These are phyloP conservation scores for Pseudevernia furfuracea DNA, from an alignment of 495 filamentous ascomycete genomes.

Conservation along the genomic window DNA sequence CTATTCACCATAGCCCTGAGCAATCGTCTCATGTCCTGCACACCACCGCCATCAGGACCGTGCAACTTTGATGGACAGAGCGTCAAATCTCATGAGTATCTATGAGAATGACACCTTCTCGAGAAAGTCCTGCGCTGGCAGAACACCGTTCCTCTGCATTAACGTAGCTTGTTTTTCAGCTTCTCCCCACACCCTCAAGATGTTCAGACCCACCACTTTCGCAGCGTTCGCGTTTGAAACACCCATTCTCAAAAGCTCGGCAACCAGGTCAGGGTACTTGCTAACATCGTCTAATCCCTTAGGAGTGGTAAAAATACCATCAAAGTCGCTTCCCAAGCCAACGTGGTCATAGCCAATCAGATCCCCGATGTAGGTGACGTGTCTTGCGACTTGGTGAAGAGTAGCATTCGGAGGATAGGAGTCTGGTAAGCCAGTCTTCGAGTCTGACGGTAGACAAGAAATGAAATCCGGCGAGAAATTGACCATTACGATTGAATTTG, in stretches of 20 bases:
- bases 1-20: not conserved
- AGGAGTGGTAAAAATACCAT: constrained; percentile 45
- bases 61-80: not conserved
- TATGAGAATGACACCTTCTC: not conserved
- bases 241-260: constrained; percentile 59
- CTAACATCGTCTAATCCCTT: constrained; percentile 65
- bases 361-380: constrained; percentile 50
- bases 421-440: constrained; percentile 37
- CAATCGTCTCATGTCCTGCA: not conserved
- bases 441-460: constrained; percentile 44
- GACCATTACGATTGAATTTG: constrained; percentile 53
- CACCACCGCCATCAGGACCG: not conserved
- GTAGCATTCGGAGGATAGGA: constrained; percentile 59
- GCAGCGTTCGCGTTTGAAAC: constrained; percentile 58
- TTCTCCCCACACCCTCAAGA: constrained; percentile 69
- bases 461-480: constrained; percentile 70
- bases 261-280: constrained; percentile 73
- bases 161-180: constrained; percentile 57
- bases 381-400: constrained; percentile 65
- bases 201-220: constrained; percentile 64
- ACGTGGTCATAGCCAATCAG: constrained; percentile 54
- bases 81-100: not conserved
- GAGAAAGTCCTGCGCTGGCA: constrained; percentile 51
- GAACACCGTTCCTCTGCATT: constrained; percentile 52
- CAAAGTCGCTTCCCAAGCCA: constrained; percentile 58